Evolutionary conservation across 306 rosid genomes (phyloP).

Genomic region (Carpinus viminea): DNA sequence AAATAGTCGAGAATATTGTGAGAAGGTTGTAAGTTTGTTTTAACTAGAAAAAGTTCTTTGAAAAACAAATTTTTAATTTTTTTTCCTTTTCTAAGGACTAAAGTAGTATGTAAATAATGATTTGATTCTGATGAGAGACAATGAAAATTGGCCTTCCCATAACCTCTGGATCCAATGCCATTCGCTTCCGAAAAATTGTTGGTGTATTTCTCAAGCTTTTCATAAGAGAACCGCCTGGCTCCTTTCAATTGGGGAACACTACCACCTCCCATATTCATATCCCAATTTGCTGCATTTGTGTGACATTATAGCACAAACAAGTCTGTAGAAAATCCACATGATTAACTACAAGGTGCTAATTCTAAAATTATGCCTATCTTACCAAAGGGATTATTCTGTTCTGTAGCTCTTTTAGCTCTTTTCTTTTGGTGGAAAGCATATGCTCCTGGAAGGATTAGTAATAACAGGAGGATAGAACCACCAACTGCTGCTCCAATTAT

Average conservation of each 20-base stretch:
- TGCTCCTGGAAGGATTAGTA: conserved; percentile 39
- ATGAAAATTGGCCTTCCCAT: conserved; percentile 56
- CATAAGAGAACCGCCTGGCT: conserved; percentile 60
- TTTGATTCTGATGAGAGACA: background rate
- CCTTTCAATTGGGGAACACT: conserved; percentile 45
- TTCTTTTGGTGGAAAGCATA: conserved; percentile 56
- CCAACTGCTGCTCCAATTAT: conserved; percentile 65
- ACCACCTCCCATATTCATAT: conserved; percentile 27
- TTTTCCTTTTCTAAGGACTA: background rate
- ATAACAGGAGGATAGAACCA: conserved; percentile 46
- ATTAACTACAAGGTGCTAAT: background rate
- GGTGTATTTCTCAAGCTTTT: conserved; percentile 60
- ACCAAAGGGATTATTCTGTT: conserved; percentile 43
- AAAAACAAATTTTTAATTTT: no score
- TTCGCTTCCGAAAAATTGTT: conserved; percentile 39
- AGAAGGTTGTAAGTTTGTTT: background rate
- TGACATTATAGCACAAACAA: conserved; percentile 17
- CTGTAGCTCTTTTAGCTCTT: conserved; percentile 38
- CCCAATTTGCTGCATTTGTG: conserved; percentile 50
- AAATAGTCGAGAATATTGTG: background rate
- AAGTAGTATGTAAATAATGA: background rate
- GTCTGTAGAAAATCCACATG: background rate
- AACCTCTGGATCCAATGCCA: conserved; percentile 62
- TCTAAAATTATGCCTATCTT: background rate
- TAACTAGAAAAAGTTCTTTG: background rate